Evolutionary conservation across 2,329 filamentous ascomycete species (phyloP).

Genomic region (Aspergillus candidus): DNA sequence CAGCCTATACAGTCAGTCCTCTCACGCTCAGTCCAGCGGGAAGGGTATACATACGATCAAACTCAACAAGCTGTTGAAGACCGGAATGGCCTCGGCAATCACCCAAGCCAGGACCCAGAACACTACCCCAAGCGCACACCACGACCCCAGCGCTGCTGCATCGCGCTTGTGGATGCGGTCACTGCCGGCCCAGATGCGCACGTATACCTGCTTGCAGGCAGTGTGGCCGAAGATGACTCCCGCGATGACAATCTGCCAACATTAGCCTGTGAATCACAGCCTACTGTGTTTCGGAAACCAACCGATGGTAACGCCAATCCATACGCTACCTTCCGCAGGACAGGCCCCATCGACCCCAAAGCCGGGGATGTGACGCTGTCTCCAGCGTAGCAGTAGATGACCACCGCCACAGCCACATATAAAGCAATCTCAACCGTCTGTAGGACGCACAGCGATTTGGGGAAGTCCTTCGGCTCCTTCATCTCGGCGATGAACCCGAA

Average conservation of each 20-base stretch:
- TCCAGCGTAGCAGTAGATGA: conserved; percentile 64
- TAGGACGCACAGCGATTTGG: conserved; percentile 57
- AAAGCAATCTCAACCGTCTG: conserved; percentile 55
- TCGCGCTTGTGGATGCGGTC: conserved; percentile 50
- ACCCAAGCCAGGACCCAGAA: conserved; percentile 60
- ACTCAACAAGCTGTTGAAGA: conserved; percentile 60
- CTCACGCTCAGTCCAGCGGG: neutral
- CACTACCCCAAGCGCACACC: conserved; percentile 51
- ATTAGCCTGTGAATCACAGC: neutral
- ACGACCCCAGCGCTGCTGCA: conserved; percentile 48
- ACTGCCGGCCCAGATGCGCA: conserved; percentile 56
- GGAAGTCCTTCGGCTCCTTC: conserved; percentile 54
- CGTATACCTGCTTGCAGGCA: conserved; percentile 60
- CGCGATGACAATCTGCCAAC: conserved; percentile 54
- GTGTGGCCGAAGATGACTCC: conserved; percentile 66
- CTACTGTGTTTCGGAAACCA: conserved; percentile 3
- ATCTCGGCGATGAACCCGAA: conserved; percentile 62
- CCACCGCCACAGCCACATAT: conserved; percentile 60
- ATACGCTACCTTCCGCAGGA: conserved; percentile 59
- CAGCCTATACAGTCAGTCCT: conserved; percentile 24
- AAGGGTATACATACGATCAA: conserved; percentile 43
- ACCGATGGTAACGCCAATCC: conserved; percentile 61
- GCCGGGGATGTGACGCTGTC: conserved; percentile 58
- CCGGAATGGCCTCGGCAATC: conserved; percentile 63
- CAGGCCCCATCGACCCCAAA: conserved; percentile 53